Evolutionary conservation across 129 eudicot species (phyloP), one percentile per base, ranked within the genome.

Genomic region (Pulicaria dysenterica): DNA sequence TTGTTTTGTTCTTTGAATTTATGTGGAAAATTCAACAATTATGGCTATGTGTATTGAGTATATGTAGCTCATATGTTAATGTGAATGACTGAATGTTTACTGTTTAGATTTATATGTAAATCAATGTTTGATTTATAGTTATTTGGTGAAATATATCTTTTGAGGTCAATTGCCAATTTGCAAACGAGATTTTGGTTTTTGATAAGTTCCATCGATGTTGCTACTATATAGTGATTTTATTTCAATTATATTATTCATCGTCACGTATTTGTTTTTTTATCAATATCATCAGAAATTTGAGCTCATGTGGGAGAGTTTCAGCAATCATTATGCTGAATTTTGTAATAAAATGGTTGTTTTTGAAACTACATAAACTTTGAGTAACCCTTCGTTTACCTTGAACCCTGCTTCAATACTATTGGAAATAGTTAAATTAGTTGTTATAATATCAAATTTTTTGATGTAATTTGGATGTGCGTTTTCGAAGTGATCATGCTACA

Each of bases 61-160:
- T 65, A 10, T 65, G 72, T 65, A 53, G 48, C 68, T 72, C 36
- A 58, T 58, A 47, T 63, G 57, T 36, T 66, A 43, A 43, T 65
- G 73, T 43, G 8, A 55, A 34, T 65, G 67, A 11, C 47, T 43
- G 8, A 55, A 34, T 65, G 67, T 16, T 60, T 66, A 7, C 57
- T 46, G 39, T 75, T 55, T 55, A 34, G 49, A 54, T 65, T 44
- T 37, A 19, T 43, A 5, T 15, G 17, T 45, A 3, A 44, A 31
- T 40, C 14, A 41, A 24, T 8, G 51, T 54, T 64, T 73, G 62
- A 61, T 61, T 19, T 49, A 41, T 4, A 12, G 4, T 50, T 61
- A 15, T 73, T 49, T 14, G n/a, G 60, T 68, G 67, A 66, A 63
- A n/a, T 67, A 36, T 14, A 48, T 48, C 14, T 48, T 48, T 48